Percentiles rank a stretch among this genome's conserved stretches.
Conservation (phyloP, 345 rosid species). For the Gossypium raimondii region DNA sequence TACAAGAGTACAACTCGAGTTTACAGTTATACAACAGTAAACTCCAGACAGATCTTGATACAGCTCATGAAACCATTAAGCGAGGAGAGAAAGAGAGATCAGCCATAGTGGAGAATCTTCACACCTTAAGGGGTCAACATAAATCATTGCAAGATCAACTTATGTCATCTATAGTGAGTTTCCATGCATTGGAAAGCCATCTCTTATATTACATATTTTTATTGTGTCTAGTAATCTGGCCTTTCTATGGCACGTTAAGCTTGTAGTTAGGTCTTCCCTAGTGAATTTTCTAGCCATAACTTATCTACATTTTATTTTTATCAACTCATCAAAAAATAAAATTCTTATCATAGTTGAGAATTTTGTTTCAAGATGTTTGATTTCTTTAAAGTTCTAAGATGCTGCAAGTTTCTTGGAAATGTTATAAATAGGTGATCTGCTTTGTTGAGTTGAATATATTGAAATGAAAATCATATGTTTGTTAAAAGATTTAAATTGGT, state of each 20-base stretch:
- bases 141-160: constrained; percentile 75
- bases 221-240: not conserved
- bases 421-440: not conserved
- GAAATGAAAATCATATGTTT: not conserved
- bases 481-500: not conserved
- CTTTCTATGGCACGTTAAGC: not conserved
- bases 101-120: constrained; percentile 67
- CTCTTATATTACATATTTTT: not conserved
- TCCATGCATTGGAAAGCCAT: constrained; percentile 8
- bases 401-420: not conserved
- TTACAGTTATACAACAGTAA: constrained; percentile 88
- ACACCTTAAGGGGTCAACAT: constrained; percentile 68
- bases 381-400: not conserved
- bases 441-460: not conserved
- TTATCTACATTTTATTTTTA: not conserved
- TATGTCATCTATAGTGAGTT: constrained; percentile 62
- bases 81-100: constrained; percentile 84
- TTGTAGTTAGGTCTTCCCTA: not conserved
- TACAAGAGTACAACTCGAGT: constrained; percentile 94
- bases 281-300: not conserved
- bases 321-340: too few species aligned
- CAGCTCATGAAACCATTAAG: constrained; percentile 71
- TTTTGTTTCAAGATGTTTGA: not conserved
- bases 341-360: too few species aligned
- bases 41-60: constrained; percentile 87